Evolutionary conservation across 495 filamentous ascomycete genomes (phyloP), one percentile per base, ranked within the genome.

Genomic region (Lophiotrema nucula): DNA sequence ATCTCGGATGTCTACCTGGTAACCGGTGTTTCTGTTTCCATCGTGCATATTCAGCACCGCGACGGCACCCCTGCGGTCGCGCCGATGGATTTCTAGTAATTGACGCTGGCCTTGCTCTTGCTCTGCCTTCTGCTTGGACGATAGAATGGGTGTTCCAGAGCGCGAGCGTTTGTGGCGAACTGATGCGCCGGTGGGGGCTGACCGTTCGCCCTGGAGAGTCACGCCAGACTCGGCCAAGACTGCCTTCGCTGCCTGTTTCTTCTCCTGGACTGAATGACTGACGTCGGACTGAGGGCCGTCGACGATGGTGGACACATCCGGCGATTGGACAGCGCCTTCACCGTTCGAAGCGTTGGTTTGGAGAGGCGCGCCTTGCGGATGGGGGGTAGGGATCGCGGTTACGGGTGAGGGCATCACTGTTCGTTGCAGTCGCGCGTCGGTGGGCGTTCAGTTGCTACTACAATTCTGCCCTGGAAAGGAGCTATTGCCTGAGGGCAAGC

Each of bases 1-100:
- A n/a, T n/a, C n/a, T n/a, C n/a, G n/a, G n/a, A n/a, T n/a, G n/a
- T n/a, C n/a, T n/a, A n/a, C n/a, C n/a, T n/a, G n/a, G n/a, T n/a
- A n/a, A n/a, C n/a, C n/a, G n/a, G n/a, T n/a, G n/a, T n/a, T n/a
- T n/a, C n/a, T n/a, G n/a, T n/a, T n/a, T 39, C 76, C 75, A 12
- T 81, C 73, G 39, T 80, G 74, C 58, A 85, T 73, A n/a, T n/a
- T n/a, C n/a, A n/a, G n/a, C n/a, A n/a, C n/a, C 18, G 83, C 83
- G 12, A 82, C 82, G 16, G 81, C 80, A 68, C 92, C 83, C 16
- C 87, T 67, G 45, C 84, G 78, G 65, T 96, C 91, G 67, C 88
- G 87, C 61, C 83, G 81, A 48, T 95, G 76, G 48, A 87, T 66
- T 23, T 88, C 77, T 63, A 82, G 11, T 8, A 54, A 12, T 11